These are phyloP conservation scores for Anthracocystis setariae DNA, from an alignment of 1,284 basidiomycete genomes.

Conservation along the genomic window DNA sequence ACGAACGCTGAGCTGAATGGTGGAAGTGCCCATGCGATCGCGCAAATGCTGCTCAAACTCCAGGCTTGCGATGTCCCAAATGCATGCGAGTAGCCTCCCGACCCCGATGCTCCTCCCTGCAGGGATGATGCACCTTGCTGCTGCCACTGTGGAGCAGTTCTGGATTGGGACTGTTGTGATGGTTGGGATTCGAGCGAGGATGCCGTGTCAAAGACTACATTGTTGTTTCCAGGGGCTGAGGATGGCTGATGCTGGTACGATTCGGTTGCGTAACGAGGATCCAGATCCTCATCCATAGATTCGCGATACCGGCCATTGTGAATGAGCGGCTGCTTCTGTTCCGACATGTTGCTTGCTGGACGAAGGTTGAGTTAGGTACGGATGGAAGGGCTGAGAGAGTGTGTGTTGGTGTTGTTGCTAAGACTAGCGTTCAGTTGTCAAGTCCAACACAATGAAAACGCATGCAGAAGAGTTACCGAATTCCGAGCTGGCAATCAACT, in stretches of 20 bases:
- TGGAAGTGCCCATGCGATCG: conserved; percentile 54
- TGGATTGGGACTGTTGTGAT: conserved; percentile 20
- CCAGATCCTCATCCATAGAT: conserved; percentile 49
- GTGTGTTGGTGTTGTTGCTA: not conserved
- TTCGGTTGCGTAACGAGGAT: conserved; percentile 58
- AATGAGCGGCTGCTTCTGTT: conserved; percentile 39
- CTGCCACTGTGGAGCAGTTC: conserved; percentile 20
- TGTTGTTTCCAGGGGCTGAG: conserved; percentile 11
- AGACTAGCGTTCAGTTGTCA: no score
- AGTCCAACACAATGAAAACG: not conserved
- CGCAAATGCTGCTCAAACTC: conserved; percentile 55
- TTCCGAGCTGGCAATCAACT: conserved; percentile 2
- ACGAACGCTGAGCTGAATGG: conserved; percentile 56
- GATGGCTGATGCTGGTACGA: conserved; percentile 50
- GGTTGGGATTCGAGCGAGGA: conserved; percentile 36
- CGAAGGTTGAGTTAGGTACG: not conserved
- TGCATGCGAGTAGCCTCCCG: conserved; percentile 21
- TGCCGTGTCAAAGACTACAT: conserved; percentile 47
- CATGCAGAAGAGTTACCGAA: conserved; percentile 1
- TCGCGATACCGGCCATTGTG: conserved; percentile 30
- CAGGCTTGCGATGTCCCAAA: conserved; percentile 43
- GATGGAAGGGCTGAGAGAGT: not conserved
- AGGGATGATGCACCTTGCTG: conserved; percentile 1
- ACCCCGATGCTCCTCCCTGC: conserved; percentile 4
- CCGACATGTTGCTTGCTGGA: conserved; percentile 20